Conservation (phyloP, 495 filamentous ascomycete species). For the Tuber borchii region DNA sequence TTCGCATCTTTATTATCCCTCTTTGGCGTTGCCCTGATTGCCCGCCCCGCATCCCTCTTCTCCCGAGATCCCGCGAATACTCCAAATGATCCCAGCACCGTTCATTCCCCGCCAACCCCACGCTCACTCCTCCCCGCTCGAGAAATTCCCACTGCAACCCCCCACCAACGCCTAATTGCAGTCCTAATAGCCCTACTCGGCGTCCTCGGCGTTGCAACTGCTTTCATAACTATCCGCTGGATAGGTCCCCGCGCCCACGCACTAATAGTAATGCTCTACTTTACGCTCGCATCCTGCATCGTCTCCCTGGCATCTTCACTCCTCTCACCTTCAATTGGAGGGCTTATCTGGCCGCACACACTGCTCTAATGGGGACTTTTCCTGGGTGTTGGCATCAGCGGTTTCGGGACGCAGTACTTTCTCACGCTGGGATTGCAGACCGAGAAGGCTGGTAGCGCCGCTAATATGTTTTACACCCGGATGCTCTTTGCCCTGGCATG, state of each 20-base stretch:
- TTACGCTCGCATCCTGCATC: constrained; percentile 60
- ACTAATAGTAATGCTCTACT: constrained; percentile 81
- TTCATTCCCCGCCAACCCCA: constrained; percentile 36
- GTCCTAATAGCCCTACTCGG: constrained; percentile 69
- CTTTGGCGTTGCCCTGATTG: constrained; percentile 76
- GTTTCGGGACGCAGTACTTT: constrained; percentile 81
- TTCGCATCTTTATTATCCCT: constrained; percentile 70
- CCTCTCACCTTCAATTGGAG: constrained; percentile 50
- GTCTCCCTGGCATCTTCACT: constrained; percentile 49
- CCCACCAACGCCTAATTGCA: constrained; percentile 63
- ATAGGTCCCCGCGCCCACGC: constrained; percentile 81
- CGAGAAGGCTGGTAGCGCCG: constrained; percentile 63
- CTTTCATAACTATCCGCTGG: constrained; percentile 73
- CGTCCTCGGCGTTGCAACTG: constrained; percentile 69
- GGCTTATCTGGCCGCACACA: constrained; percentile 57
- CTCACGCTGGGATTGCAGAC: constrained; percentile 72
- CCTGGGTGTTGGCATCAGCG: constrained; percentile 61
- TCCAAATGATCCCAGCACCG: constrained; percentile 31
- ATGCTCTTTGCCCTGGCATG: constrained; percentile 89
- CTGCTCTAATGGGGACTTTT: constrained; percentile 65
- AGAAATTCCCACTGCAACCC: constrained; percentile 45
- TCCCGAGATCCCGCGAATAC: constrained; percentile 38
- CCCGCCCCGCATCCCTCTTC: constrained; percentile 62
- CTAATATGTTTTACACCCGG: constrained; percentile 83
- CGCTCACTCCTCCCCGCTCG: constrained; percentile 37